These are phyloP conservation scores for Saprolegnia parasitica DNA, from an alignment of 352 stramenopile genomes.

Conservation along the genomic window DNA sequence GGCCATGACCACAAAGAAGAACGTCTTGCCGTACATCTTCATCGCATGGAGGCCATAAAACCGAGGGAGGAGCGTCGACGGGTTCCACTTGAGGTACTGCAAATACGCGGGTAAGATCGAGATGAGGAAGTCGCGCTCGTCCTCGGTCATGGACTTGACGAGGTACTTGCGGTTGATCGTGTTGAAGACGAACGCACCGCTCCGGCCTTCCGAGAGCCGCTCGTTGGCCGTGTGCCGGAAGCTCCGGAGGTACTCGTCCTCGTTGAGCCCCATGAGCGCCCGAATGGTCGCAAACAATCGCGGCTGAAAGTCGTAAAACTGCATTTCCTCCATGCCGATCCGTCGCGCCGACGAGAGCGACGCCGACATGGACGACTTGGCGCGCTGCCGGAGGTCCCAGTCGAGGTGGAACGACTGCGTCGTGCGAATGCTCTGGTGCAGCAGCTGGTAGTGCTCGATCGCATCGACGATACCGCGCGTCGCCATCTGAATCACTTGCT, in stretches of 20 bases:
- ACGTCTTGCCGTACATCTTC: constrained; percentile 89
- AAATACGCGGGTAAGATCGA: constrained; percentile 77
- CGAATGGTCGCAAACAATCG: constrained; percentile 75
- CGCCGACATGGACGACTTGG: constrained; percentile 44
- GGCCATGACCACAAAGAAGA: constrained; percentile 91
- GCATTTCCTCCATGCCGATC: constrained; percentile 50
- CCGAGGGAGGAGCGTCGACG: constrained; percentile 75
- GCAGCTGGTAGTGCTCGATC: constrained; percentile 70
- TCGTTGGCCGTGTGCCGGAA: constrained; percentile 85
- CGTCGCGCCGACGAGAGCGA: constrained; percentile 34
- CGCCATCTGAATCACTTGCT: constrained; percentile 87
- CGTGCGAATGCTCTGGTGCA: constrained; percentile 56
- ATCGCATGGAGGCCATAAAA: constrained; percentile 89
- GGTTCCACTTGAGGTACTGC: constrained; percentile 86
- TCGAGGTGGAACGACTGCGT: constrained; percentile 82
- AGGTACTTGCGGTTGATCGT: constrained; percentile 85
- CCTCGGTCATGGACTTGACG: constrained; percentile 83
- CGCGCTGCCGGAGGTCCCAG: constrained; percentile 61
- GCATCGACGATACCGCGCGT: constrained; percentile 85
- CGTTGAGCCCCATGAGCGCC: constrained; percentile 56
- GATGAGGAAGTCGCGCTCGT: constrained; percentile 76
- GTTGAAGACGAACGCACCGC: constrained; percentile 87
- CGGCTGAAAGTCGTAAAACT: constrained; percentile 84
- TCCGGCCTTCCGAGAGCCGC: constrained; percentile 83
- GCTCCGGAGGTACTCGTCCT: constrained; percentile 71